Base-by-base conservation (phyloP, 768 basidiomycete species). In the Amanita subjunquillea region DNA sequence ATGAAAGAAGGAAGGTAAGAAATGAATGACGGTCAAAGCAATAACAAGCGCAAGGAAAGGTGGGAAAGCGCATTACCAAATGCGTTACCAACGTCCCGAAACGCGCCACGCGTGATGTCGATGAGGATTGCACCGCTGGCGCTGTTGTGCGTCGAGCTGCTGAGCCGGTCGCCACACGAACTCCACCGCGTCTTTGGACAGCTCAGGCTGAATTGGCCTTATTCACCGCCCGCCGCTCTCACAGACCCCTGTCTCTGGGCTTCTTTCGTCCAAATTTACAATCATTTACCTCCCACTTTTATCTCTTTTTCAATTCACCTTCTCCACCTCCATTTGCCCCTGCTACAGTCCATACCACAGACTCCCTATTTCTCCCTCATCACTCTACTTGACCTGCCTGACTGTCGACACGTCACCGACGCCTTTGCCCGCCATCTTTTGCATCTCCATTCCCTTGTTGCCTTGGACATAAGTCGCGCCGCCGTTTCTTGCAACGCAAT, bases 211-310 rank as follows among this genome's bases (percentile, higher is more conserved):
- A 56, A 55, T n/a, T 56, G 55, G 4, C 25, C 43, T 39, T 51
- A 54, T 27, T 23, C 27, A 17, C 32, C 36, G 25, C 59, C 60
- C 58, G 17, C 65, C 45, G 44, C 60, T 29, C 50, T 56, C 0
- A 62, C 76, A 1, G 77, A 84, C 57, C 83, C 86, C 2, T 68
- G 73, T 9, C 65, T 84, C 12, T 88, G 86, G 84, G 78, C 74
- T 0, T 67, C 75, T 17, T 53, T 90, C 40, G 69, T 76, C 4
- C 87, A 87, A 59, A 59, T 86, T 29, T 80, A 80, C 67, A 60
- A 75, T 58, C 54, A 64, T 32, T 72, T 87, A 6, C 85, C 87
- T 0, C 32, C 63, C 0, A 51, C 32, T 43, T 68, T 79, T 51
- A 59, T 58, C 2, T 59, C 61, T 1, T 78, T 76, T 62, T 56